Percentiles rank a stretch among this genome's conserved stretches.
phyloP scores from a whole-genome alignment of 305 asterid genomes.

The Plantago lanceolata region DNA sequence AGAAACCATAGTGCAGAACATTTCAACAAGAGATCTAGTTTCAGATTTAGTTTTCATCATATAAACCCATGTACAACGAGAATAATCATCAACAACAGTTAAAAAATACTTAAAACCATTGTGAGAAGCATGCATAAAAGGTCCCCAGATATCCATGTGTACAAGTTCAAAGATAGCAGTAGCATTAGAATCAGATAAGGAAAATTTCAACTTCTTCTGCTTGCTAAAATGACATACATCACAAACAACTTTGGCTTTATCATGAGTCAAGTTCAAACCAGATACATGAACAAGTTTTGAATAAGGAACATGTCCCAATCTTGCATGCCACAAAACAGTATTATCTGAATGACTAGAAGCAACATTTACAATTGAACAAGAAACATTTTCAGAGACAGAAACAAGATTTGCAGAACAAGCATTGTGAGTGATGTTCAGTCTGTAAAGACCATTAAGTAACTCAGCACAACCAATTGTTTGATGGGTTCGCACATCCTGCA shows the following conservation, averaged over 20 bases:
- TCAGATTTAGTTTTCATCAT: background rate
- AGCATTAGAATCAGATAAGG: background rate
- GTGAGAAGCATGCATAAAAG: background rate
- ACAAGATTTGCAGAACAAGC: background rate
- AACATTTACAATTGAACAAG: too few species aligned
- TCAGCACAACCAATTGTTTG: too few species aligned
- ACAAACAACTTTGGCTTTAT: background rate
- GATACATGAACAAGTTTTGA: too few species aligned
- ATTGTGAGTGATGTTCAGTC: too few species aligned
- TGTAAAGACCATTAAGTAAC: too few species aligned
- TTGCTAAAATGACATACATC: background rate
- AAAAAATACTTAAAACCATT: background rate
- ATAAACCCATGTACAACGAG: background rate
- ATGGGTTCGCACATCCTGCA: background rate
- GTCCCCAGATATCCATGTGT: background rate
- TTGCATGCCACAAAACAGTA: background rate
- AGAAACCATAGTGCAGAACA: background rate
- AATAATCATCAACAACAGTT: background rate
- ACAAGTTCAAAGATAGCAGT: background rate
- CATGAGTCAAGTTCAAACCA: too few species aligned
- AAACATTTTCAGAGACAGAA: too few species aligned
- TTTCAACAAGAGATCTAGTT: background rate
- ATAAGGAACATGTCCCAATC: background rate
- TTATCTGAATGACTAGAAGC: too few species aligned
- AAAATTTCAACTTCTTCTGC: background rate